phyloP scores from a whole-genome alignment of 192 early-diverging fungal genomes.

The Coemansia erecta region DNA sequence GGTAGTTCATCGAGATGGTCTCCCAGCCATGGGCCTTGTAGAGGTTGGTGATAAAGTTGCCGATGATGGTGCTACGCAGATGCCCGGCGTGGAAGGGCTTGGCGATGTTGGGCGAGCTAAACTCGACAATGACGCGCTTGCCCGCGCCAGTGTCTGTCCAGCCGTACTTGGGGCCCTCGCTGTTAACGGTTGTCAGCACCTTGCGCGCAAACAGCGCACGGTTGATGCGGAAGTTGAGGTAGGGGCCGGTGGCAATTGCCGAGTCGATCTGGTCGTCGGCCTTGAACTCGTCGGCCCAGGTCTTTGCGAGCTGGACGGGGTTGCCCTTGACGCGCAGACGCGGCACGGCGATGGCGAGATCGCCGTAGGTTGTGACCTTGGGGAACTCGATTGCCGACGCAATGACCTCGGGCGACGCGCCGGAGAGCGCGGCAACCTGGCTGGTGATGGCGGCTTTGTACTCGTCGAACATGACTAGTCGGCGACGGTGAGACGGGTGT shows the following conservation, averaged over 20 bases:
- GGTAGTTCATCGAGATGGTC: slow-evolving; percentile 93
- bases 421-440: slow-evolving; percentile 59
- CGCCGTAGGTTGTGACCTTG: slow-evolving; percentile 60
- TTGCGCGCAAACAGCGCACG: slow-evolving; percentile 54
- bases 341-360: slow-evolving; percentile 70
- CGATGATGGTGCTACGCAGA: slow-evolving; percentile 96
- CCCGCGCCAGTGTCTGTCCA: slow-evolving; percentile 62
- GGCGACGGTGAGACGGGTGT: slow-evolving; percentile 10
- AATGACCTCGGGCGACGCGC: slow-evolving; percentile 51
- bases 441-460: slow-evolving; percentile 66
- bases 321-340: slow-evolving; percentile 68
- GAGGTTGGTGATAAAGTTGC: slow-evolving; percentile 83
- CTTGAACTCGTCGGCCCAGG: slow-evolving; percentile 65
- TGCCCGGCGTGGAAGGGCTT: slow-evolving; percentile 99
- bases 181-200: slow-evolving; percentile 58
- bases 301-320: slow-evolving; percentile 62
- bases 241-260: slow-evolving; percentile 62
- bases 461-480: slow-evolving; percentile 54
- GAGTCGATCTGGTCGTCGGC: slow-evolving; percentile 57
- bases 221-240: slow-evolving; percentile 75
- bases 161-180: slow-evolving; percentile 60
- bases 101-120: slow-evolving; percentile 95
- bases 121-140: slow-evolving; percentile 89
- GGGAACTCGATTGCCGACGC: slow-evolving; percentile 62
- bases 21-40: slow-evolving; percentile 85